Evolutionary conservation across 2,329 filamentous ascomycete genomes (phyloP).

Genomic region (Madurella fahalii): DNA sequence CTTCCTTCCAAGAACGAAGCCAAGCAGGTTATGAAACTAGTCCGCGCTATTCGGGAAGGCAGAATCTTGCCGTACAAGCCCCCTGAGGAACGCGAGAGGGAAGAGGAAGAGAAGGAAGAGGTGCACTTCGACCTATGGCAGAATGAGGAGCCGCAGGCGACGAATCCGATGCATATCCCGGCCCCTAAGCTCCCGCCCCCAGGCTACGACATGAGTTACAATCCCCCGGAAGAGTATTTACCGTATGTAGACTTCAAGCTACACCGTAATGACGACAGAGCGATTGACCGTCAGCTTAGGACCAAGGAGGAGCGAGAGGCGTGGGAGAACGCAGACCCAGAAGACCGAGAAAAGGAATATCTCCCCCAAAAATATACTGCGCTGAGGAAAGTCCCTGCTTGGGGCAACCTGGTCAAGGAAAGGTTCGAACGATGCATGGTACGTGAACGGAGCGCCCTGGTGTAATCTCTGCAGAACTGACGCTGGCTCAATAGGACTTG

Average conservation of each 20-base stretch:
- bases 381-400: conserved; percentile 86
- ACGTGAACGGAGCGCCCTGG: background rate
- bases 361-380: conserved; percentile 78
- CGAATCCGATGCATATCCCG: conserved; percentile 90
- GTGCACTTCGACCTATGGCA: conserved; percentile 90
- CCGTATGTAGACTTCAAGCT: conserved; percentile 41
- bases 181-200: conserved; percentile 91
- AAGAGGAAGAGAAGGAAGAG: conserved; percentile 68
- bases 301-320: conserved; percentile 75
- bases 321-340: conserved; percentile 83
- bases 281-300: conserved; percentile 13
- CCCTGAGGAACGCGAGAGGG: conserved; percentile 60
- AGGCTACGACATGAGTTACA: conserved; percentile 93
- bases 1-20: conserved; percentile 95
- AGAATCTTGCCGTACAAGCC: conserved; percentile 88
- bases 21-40: conserved; percentile 94
- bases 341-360: conserved; percentile 87
- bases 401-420: conserved; percentile 86
- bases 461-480: background rate
- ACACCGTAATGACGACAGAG: background rate
- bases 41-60: conserved; percentile 90
- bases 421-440: conserved; percentile 85
- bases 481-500: conserved; percentile 53
- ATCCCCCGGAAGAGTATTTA: conserved; percentile 90
- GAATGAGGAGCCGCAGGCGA: conserved; percentile 75